Conservation (phyloP, 2,329 filamentous ascomycete species). For the Allantophomopsis lycopodina region DNA sequence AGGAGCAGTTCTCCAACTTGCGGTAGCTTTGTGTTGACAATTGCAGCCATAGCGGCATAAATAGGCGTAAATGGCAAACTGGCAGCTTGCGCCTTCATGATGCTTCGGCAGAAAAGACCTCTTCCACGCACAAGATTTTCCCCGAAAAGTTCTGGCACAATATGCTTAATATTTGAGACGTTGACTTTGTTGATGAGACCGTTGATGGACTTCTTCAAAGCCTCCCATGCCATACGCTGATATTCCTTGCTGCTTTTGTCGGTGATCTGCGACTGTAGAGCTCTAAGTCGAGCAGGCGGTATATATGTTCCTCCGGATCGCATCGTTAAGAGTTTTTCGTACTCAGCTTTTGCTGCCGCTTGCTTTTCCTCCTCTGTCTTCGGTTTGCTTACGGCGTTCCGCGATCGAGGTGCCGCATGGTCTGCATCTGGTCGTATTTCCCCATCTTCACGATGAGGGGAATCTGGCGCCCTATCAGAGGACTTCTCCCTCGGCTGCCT, state of each 20-base stretch:
- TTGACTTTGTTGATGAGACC: slow-evolving; percentile 99
- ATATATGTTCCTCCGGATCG: slow-evolving; percentile 95
- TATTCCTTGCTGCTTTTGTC: slow-evolving; percentile 95
- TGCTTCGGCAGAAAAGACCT: slow-evolving; percentile 85
- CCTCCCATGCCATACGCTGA: slow-evolving; percentile 98
- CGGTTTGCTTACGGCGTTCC: slow-evolving; percentile 7
- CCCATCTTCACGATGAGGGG: slow-evolving; percentile 8
- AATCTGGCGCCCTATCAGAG: slow-evolving; percentile 5
- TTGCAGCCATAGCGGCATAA: slow-evolving; percentile 88
- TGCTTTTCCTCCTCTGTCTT: slow-evolving; percentile 73
- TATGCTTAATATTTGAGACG: slow-evolving; percentile 92
- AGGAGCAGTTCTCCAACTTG: slow-evolving; percentile 86
- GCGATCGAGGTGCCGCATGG: slow-evolving; percentile 3
- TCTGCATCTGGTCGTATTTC: too few relatives aligned
- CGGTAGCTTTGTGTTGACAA: slow-evolving; percentile 94
- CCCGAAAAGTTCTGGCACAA: slow-evolving; percentile 87
- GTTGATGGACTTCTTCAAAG: slow-evolving; percentile 96
- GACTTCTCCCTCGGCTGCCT: slow-evolving; percentile 4
- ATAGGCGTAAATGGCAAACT: slow-evolving; percentile 94
- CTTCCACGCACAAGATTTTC: slow-evolving; percentile 89
- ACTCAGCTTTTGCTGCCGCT: slow-evolving; percentile 79
- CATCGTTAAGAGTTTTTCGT: slow-evolving; percentile 83
- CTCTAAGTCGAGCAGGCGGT: slow-evolving; percentile 77
- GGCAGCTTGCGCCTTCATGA: slow-evolving; percentile 97
- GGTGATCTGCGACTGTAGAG: slow-evolving; percentile 90